Base-by-base conservation (phyloP, 306 rosid genomes). In the Prunus mongolica region DNA sequence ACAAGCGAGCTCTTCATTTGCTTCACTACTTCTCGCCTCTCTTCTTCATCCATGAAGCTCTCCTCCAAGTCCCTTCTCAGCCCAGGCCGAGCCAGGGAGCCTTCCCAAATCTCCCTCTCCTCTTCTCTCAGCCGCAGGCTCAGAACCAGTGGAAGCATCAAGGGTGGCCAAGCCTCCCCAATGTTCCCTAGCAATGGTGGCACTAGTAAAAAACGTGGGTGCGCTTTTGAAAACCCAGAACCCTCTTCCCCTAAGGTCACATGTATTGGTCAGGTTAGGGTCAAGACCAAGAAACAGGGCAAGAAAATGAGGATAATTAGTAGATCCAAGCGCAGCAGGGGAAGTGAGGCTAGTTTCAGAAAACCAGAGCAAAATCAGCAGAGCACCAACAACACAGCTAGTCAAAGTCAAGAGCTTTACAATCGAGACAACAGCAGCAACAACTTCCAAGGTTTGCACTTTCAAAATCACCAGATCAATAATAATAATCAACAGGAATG, bases 181-280 rank as follows among this genome's bases (percentile, higher is more conserved):
- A 90, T 90, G 93, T 92, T 95, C 75, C 99, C 98, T 11, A 80
- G 91, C 8, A 87, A 65, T 15, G 87, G 90, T 11, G 91, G 79
- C 6, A 89, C 84, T 0, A 93, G 86, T 84, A 93, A 87, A 74
- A 93, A 87, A 68, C 76, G 92, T 71, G 93, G 91, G 4, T 72
- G 85, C 15, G 88, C 83, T 10, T 92, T 89, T 66, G 97, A 92
- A 45, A 95, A 91, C 45, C 99, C 97, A 12, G 99, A 95, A 44
- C 99, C 99, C 0, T 92, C 99, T 5, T 95, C 99, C 10, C 99
- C 99, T 0, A 95, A 95, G 50, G 99, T 95, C 1, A 95, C 99
- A 2, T 95, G 99, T 52, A 95, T 95, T 73, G 99, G 99, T 0
- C 99, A 92, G 66, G 97, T 92, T 67, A 88, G 99, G 54, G 99